A percentile compares a stretch with the other conserved stretches of the same genome.
These are phyloP conservation scores for Globomyces pollinis-pini DNA, from an alignment of 192 early-diverging fungal genomes.

Conservation along the genomic window DNA sequence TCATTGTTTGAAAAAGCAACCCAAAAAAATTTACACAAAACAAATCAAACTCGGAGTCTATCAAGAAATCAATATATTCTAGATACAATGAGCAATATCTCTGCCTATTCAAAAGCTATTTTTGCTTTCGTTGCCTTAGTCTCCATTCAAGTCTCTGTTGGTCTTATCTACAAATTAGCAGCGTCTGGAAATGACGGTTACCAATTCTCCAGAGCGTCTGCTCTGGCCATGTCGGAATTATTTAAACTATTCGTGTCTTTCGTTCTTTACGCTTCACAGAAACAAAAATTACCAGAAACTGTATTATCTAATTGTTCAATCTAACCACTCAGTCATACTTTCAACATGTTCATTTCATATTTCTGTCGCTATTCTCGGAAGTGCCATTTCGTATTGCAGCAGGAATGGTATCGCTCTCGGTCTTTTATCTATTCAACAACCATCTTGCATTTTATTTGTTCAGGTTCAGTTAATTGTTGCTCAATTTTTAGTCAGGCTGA, in stretches of 20 bases:
- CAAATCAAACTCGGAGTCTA: no score
- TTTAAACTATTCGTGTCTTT: background rate
- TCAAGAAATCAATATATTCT: no score
- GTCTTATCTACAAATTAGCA: slow-evolving; percentile 2
- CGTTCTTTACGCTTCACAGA: background rate
- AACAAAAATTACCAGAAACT: background rate
- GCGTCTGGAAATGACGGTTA: background rate
- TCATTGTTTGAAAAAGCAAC: no score
- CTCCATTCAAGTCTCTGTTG: background rate
- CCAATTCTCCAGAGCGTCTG: background rate
- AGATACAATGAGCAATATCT: no score
- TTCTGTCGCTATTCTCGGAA: no score
- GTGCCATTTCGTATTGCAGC: background rate
- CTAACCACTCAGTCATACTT: no score
- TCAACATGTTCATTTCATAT: no score
- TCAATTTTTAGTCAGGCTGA: no score
- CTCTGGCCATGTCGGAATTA: background rate
- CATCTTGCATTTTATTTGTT: slow-evolving; percentile 7
- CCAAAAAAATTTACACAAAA: no score
- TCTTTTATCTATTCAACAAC: slow-evolving; percentile 12
- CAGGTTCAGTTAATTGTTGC: no score
- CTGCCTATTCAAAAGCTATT: no score
- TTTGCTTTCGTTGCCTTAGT: background rate
- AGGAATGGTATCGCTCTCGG: background rate
- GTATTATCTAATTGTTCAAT: background rate